Conservation (phyloP, 2,329 filamentous ascomycete species). For the Hymenoscyphus linearis region DNA sequence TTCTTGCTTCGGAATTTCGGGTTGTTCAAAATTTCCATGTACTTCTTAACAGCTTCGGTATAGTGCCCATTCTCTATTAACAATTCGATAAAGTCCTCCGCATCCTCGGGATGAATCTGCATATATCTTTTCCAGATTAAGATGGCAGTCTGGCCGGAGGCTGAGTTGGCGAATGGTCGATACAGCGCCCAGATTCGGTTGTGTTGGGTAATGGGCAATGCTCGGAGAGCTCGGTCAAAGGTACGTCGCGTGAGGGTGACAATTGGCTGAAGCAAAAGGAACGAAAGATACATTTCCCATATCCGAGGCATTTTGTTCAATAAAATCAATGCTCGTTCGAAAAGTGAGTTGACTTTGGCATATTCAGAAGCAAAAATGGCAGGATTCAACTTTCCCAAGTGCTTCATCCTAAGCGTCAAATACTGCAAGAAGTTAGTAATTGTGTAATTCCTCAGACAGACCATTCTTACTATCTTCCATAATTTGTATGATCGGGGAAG, state of each 20-base stretch:
- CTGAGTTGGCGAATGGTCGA: slow-evolving; percentile 83
- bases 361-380: slow-evolving; percentile 75
- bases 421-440: slow-evolving; percentile 51
- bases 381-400: slow-evolving; percentile 77
- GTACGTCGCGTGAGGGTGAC: slow-evolving; percentile 80
- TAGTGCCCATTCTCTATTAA: slow-evolving; percentile 76
- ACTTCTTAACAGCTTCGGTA: slow-evolving; percentile 85
- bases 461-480: slow-evolving; percentile 74
- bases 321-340: slow-evolving; percentile 85
- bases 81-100: slow-evolving; percentile 91
- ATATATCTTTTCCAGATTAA: slow-evolving; percentile 95
- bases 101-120: slow-evolving; percentile 92
- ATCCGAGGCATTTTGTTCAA: slow-evolving; percentile 98
- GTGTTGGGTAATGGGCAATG: slow-evolving; percentile 90
- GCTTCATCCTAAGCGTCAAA: slow-evolving; percentile 75
- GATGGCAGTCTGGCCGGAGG: slow-evolving; percentile 82
- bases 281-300: slow-evolving; percentile 95
- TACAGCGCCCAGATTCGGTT: slow-evolving; percentile 93
- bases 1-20: slow-evolving; percentile 86
- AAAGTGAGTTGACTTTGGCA: slow-evolving; percentile 89
- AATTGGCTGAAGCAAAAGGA: slow-evolving; percentile 85
- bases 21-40: slow-evolving; percentile 89
- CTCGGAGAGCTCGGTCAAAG: slow-evolving; percentile 88
- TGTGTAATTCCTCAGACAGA: slow-evolving; percentile 1
- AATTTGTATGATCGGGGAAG: slow-evolving; percentile 95